Evolutionary conservation across 164 flowering plant genomes (phyloP).

Genomic region (Liriodendron chinense): DNA sequence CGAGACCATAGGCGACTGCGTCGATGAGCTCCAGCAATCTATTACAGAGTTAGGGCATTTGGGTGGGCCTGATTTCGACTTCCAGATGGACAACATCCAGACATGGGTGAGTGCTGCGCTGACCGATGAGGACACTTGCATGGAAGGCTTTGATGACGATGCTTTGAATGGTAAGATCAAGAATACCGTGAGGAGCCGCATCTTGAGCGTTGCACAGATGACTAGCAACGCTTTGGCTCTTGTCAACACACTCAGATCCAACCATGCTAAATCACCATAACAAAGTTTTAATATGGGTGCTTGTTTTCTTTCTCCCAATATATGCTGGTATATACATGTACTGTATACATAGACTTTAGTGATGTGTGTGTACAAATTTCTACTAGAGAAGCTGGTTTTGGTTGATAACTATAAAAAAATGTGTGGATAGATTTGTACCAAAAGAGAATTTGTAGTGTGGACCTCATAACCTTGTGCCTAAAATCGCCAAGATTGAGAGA

Average conservation of each 20-base stretch:
- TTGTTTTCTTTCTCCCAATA: no score
- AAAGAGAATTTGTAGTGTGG: no score
- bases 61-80: slow-evolving; percentile 10
- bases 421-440: no score
- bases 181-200: slow-evolving; percentile 16
- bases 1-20: slow-evolving; percentile 22
- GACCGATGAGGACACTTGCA: slow-evolving; percentile 34
- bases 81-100: slow-evolving; percentile 32
- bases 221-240: slow-evolving; percentile 40
- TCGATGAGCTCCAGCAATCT: slow-evolving; percentile 24
- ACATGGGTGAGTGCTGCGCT: slow-evolving; percentile 46
- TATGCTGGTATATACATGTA: neutral
- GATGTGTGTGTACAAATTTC: neutral
- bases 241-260: slow-evolving; percentile 20
- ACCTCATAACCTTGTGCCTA: no score
- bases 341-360: neutral
- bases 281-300: neutral
- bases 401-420: no score
- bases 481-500: no score
- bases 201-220: slow-evolving; percentile 19
- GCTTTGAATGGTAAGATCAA: slow-evolving; percentile 16
- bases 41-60: slow-evolving; percentile 19
- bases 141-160: slow-evolving; percentile 27
- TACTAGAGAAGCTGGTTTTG: neutral
- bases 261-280: neutral